These are phyloP conservation scores for Batkoa obscura DNA, from an alignment of 371 early-diverging fungal genomes.

Conservation along the genomic window DNA sequence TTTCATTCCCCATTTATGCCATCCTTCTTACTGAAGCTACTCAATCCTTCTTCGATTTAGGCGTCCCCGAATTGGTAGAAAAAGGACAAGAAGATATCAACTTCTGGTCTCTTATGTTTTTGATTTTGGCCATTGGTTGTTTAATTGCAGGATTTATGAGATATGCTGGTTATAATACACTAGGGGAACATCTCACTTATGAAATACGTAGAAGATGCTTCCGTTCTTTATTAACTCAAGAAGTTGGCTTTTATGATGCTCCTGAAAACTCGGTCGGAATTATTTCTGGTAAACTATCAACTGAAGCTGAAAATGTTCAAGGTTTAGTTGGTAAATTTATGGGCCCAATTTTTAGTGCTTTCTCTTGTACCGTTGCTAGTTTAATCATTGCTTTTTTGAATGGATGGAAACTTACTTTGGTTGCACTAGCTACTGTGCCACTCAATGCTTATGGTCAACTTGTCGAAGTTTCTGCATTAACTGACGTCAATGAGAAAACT, in stretches of 20 bases:
- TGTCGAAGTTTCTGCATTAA: slow-evolving; percentile 13
- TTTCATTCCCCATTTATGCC: slow-evolving; percentile 20
- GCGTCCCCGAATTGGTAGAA: not conserved
- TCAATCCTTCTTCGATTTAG: slow-evolving; percentile 1
- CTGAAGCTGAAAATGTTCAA: slow-evolving; percentile 52
- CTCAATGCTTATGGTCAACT: slow-evolving; percentile 21
- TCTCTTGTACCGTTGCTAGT: slow-evolving; percentile 22
- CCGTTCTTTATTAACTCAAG: slow-evolving; percentile 45
- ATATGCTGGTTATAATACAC: slow-evolving; percentile 15
- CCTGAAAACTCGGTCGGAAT: slow-evolving; percentile 66
- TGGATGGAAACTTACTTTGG: slow-evolving; percentile 71
- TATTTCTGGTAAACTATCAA: slow-evolving; percentile 58
- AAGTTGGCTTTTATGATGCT: slow-evolving; percentile 72
- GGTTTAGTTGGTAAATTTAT: slow-evolving; percentile 44
- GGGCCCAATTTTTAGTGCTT: slow-evolving; percentile 34
- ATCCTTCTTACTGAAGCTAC: slow-evolving; percentile 12
- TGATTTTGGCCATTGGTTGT: slow-evolving; percentile 27
- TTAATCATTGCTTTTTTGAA: slow-evolving; percentile 32
- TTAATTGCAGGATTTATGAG: slow-evolving; percentile 27
- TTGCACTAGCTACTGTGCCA: slow-evolving; percentile 28
- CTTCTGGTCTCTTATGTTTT: slow-evolving; percentile 37
- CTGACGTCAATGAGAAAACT: slow-evolving; percentile 33
- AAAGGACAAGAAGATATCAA: slow-evolving; percentile 14
- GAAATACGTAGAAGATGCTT: slow-evolving; percentile 33
- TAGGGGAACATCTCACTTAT: slow-evolving; percentile 30